These are phyloP conservation scores for Fomitopsis pinicola DNA, from an alignment of 1,284 basidiomycete genomes.

Conservation along the genomic window DNA sequence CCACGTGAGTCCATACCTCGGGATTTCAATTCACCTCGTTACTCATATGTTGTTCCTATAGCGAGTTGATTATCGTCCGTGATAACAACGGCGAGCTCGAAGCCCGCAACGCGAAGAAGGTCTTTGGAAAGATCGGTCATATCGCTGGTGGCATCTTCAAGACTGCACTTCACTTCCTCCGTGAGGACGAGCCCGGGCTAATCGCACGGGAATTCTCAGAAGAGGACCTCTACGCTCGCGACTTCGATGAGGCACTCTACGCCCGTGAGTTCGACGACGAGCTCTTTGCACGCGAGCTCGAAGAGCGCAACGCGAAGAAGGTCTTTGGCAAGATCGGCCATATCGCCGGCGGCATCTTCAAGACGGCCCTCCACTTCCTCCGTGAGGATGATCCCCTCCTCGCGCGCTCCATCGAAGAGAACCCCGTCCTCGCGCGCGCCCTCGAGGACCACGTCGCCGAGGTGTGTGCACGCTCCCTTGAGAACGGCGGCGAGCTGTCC, in stretches of 20 bases:
- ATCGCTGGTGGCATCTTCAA: not conserved
- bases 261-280: not conserved
- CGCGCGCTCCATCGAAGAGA: conserved; percentile 1
- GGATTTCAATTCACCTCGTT: not conserved
- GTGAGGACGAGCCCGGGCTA: not conserved
- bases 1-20: not conserved
- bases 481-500: not conserved
- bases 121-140: not conserved
- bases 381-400: conserved; percentile 1
- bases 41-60: not conserved
- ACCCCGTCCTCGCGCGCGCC: not conserved
- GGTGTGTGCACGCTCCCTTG: not conserved
- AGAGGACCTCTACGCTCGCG: not conserved
- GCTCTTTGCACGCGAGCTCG: not conserved
- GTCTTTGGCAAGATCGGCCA: not conserved
- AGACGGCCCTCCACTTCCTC: conserved; percentile 2
- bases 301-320: not conserved
- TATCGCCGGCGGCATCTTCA: not conserved
- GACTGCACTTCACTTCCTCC: not conserved
- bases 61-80: not conserved
- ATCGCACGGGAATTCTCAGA: not conserved
- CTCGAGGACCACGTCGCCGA: not conserved
- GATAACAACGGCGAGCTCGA: not conserved
- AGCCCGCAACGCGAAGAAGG: not conserved
- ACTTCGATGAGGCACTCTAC: not conserved